phyloP scores from a whole-genome alignment of 768 basidiomycete species.

The Hydnum rufescens region DNA sequence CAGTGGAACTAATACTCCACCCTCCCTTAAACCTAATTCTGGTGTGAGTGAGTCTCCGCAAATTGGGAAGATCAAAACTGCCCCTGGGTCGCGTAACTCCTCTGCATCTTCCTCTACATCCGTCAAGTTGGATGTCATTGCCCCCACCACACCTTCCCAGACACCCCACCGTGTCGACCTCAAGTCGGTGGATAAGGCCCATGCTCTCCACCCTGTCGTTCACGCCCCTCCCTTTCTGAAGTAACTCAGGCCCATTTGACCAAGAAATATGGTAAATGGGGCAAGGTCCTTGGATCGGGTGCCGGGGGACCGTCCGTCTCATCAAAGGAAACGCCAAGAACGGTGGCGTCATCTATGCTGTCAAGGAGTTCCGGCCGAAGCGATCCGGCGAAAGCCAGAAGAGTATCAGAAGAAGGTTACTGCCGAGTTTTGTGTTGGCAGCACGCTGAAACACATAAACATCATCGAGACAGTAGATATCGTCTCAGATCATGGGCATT shows the following conservation, averaged over 20 bases:
- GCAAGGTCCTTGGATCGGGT: slow-evolving; percentile 80
- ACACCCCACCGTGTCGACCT: no score
- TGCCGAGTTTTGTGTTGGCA: slow-evolving; percentile 42
- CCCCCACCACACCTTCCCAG: not conserved
- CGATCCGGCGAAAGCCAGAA: slow-evolving; percentile 75
- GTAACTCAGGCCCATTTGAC: slow-evolving; percentile 78
- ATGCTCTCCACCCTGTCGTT: not conserved
- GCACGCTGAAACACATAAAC: slow-evolving; percentile 24
- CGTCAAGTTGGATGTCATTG: not conserved
- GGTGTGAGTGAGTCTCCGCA: no score
- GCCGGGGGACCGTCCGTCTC: slow-evolving; percentile 94
- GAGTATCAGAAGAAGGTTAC: slow-evolving; percentile 99
- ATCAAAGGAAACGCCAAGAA: slow-evolving; percentile 74
- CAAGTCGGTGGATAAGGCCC: no score
- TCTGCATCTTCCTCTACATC: no score
- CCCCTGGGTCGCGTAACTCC: no score
- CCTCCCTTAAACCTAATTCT: no score
- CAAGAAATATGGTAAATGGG: slow-evolving; percentile 99
- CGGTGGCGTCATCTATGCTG: slow-evolving; percentile 75
- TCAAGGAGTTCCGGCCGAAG: slow-evolving; percentile 92
- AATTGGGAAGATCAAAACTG: no score
- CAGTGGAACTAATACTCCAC: not conserved
- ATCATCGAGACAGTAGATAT: slow-evolving; percentile 74
- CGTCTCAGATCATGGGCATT: slow-evolving; percentile 92
- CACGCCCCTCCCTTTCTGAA: slow-evolving; percentile 43